Percentiles rank a stretch among this genome's conserved stretches.
Conservation (phyloP, 2,329 filamentous ascomycete species). For the Nothopassalora personata region DNA sequence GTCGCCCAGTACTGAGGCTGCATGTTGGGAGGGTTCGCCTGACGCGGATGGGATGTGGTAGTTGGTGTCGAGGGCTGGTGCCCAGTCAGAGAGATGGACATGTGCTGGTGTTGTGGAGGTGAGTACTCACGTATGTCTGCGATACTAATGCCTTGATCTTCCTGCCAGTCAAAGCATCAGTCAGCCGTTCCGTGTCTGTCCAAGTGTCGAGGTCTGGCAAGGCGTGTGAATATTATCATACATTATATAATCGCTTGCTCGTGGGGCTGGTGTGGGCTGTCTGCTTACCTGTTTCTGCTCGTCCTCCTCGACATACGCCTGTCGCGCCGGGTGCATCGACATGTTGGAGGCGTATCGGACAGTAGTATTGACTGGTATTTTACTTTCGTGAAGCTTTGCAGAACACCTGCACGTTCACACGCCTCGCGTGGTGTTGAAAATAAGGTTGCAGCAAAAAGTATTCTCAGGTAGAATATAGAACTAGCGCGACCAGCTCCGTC, state of each 20-base stretch:
- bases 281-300: constrained; percentile 56
- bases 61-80: constrained; percentile 66
- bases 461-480: not conserved
- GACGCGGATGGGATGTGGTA: constrained; percentile 68
- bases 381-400: not conserved
- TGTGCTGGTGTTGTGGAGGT: constrained; percentile 20
- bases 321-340: constrained; percentile 68
- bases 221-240: constrained; percentile 31
- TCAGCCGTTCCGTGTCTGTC: constrained; percentile 14
- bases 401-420: not conserved
- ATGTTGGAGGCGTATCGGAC: constrained; percentile 4
- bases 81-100: constrained; percentile 1
- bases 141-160: constrained; percentile 56
- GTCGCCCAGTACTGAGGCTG: constrained; percentile 77
- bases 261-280: constrained; percentile 6
- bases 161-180: constrained; percentile 35
- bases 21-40: constrained; percentile 71
- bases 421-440: not conserved
- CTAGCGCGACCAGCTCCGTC: not conserved
- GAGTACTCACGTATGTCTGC: constrained; percentile 56
- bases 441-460: not conserved
- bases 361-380: not conserved
- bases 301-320: constrained; percentile 95
- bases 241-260: not conserved
- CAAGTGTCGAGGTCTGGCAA: constrained; percentile 17